Conservation (phyloP, 2,329 filamentous ascomycete species). For the Hypoxylon sp. region DNA sequence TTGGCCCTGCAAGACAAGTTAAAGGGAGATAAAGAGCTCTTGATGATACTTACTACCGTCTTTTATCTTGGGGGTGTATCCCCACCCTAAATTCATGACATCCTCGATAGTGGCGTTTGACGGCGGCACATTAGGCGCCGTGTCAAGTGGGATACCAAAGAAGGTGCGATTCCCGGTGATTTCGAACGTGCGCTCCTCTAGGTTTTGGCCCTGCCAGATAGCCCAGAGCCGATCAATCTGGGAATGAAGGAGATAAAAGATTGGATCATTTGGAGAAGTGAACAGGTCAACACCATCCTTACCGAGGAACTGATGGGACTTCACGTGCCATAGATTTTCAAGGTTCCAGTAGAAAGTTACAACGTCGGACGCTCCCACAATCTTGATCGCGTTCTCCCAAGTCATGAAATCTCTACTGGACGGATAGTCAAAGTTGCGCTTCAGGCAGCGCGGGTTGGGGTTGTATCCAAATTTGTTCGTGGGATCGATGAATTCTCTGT, state of each 20-base stretch:
- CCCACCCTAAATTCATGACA: constrained; percentile 29
- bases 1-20: background rate
- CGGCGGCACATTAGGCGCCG: constrained; percentile 36
- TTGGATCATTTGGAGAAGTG: constrained; percentile 39
- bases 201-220: constrained; percentile 41
- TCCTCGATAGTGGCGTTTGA: constrained; percentile 36
- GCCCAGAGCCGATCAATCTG: constrained; percentile 41
- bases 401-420: constrained; percentile 28
- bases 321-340: constrained; percentile 33
- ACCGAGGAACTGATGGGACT: constrained; percentile 37
- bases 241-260: constrained; percentile 40
- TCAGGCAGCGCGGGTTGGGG: constrained; percentile 36
- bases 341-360: constrained; percentile 20
- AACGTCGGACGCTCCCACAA: constrained; percentile 21
- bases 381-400: constrained; percentile 36
- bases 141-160: constrained; percentile 35
- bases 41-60: constrained; percentile 22
- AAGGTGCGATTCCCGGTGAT: constrained; percentile 40
- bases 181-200: constrained; percentile 26
- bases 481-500: constrained; percentile 22
- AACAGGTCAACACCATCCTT: constrained; percentile 38
- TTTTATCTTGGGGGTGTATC: constrained; percentile 27
- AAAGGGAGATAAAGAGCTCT: background rate
- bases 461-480: constrained; percentile 34
- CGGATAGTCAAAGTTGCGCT: constrained; percentile 29